Conservation (phyloP, 179 eudicot genomes). For the Dionaea muscipula region DNA sequence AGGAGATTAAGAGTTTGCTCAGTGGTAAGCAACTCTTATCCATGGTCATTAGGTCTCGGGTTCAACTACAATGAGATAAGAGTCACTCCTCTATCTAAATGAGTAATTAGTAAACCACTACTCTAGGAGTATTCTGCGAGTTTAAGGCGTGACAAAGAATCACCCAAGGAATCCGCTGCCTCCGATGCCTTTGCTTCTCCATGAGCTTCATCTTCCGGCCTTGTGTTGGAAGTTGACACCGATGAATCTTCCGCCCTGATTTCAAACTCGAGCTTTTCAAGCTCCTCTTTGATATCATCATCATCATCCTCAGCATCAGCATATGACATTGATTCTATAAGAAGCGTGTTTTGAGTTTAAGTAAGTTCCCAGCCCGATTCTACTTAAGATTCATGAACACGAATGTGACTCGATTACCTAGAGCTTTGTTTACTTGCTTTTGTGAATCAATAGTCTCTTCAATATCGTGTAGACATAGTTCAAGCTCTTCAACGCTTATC, state of each 20-base stretch:
- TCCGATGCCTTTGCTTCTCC: constrained; percentile 16
- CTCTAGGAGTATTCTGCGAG: constrained; percentile 20
- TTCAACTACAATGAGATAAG: too few species aligned
- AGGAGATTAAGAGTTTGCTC: too few species aligned
- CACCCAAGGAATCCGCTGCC: constrained; percentile 28
- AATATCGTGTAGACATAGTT: constrained; percentile 50
- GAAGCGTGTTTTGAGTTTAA: too few species aligned
- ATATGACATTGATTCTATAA: constrained; percentile 33
- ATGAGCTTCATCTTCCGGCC: constrained; percentile 11
- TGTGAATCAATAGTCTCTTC: constrained; percentile 47
- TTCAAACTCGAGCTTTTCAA: constrained; percentile 42
- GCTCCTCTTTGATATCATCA: constrained; percentile 68
- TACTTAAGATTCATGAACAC: not conserved
- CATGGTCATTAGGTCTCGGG: too few species aligned
- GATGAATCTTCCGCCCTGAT: constrained; percentile 19
- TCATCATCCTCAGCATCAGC: constrained; percentile 26
- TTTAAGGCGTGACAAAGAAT: constrained; percentile 42
- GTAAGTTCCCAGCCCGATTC: too few species aligned
- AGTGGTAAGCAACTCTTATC: too few species aligned
- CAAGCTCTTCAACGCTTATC: constrained; percentile 49
- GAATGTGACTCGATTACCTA: constrained; percentile 32
- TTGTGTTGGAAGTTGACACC: constrained; percentile 13
- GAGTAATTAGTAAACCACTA: too few species aligned
- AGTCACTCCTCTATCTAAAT: too few species aligned
- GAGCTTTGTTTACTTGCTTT: constrained; percentile 34